Percentiles rank a stretch among this genome's conserved stretches.
These are phyloP conservation scores for Penicillium sp. DNA, from an alignment of 2,329 filamentous ascomycete species.

Conservation along the genomic window DNA sequence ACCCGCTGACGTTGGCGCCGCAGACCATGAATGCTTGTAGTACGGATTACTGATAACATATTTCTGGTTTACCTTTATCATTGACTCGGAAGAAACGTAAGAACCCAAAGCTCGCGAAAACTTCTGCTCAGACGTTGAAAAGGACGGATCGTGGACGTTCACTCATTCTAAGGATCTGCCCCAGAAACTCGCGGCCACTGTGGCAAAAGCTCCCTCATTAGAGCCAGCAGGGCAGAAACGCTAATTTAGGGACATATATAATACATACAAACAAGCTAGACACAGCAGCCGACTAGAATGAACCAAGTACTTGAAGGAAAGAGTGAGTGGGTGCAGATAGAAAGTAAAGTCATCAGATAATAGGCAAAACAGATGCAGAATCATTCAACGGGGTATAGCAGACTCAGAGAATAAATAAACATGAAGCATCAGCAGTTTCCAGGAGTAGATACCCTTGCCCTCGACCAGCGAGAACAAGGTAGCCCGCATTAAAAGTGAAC, in stretches of 20 bases:
- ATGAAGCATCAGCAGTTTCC: constrained; percentile 16
- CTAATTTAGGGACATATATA: constrained; percentile 22
- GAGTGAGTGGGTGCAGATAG: constrained; percentile 1
- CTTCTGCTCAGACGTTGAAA: background rate
- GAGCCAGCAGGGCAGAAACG: constrained; percentile 17
- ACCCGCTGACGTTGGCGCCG: background rate
- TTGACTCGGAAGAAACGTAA: too few relatives aligned
- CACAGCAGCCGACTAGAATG: constrained; percentile 10
- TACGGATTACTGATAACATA: too few relatives aligned
- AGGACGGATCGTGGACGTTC: too few relatives aligned
- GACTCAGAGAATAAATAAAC: constrained; percentile 16
- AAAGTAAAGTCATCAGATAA: constrained; percentile 13
- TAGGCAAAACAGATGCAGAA: constrained; percentile 18
- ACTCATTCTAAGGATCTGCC: background rate
- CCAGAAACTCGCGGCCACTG: background rate
- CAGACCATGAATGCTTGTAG: background rate
- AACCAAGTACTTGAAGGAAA: constrained; percentile 7
- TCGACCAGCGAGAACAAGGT: constrained; percentile 28
- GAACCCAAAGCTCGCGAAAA: background rate
- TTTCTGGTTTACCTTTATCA: too few relatives aligned
- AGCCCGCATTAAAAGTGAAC: constrained; percentile 14
- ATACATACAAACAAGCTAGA: constrained; percentile 18
- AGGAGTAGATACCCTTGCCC: constrained; percentile 18
- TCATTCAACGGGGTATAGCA: constrained; percentile 29
- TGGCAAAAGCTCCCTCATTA: constrained; percentile 18